Evolutionary conservation across 306 rosid genomes (phyloP).

Genomic region (Trifolium subterraneum): DNA sequence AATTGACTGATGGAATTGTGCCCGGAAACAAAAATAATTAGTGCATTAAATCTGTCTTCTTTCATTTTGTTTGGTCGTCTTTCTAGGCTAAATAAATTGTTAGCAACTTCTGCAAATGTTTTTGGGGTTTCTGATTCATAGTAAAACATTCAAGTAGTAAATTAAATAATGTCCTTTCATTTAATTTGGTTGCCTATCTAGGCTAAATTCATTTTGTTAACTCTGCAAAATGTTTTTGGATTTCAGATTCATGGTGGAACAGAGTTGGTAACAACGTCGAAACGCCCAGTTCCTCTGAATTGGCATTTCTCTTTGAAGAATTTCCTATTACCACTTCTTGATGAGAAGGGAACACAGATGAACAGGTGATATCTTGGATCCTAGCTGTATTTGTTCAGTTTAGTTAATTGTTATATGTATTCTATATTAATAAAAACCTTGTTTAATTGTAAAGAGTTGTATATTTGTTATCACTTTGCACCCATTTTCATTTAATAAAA

Average conservation of each 20-base stretch:
- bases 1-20: slow-evolving; percentile 15
- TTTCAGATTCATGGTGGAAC: slow-evolving; percentile 91
- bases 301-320: slow-evolving; percentile 90
- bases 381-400: slow-evolving; percentile 32
- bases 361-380: slow-evolving; percentile 63
- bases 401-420: slow-evolving; percentile 32
- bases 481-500: slow-evolving; percentile 18
- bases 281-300: slow-evolving; percentile 93
- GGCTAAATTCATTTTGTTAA: slow-evolving; percentile 19
- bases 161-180: slow-evolving; percentile 4
- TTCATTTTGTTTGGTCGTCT: slow-evolving; percentile 32
- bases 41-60: slow-evolving; percentile 3
- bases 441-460: neutral
- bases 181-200: slow-evolving; percentile 32
- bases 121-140: slow-evolving; percentile 63
- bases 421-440: slow-evolving; percentile 21
- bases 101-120: slow-evolving; percentile 22
- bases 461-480: slow-evolving; percentile 34
- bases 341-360: slow-evolving; percentile 78
- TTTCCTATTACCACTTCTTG: slow-evolving; percentile 80
- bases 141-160: slow-evolving; percentile 49
- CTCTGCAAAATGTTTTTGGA: slow-evolving; percentile 29
- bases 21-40: slow-evolving; percentile 10
- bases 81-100: slow-evolving; percentile 10
- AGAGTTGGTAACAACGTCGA: slow-evolving; percentile 88